Conservation (phyloP, 306 rosid species). For the Cucurbita argyrosperma region DNA sequence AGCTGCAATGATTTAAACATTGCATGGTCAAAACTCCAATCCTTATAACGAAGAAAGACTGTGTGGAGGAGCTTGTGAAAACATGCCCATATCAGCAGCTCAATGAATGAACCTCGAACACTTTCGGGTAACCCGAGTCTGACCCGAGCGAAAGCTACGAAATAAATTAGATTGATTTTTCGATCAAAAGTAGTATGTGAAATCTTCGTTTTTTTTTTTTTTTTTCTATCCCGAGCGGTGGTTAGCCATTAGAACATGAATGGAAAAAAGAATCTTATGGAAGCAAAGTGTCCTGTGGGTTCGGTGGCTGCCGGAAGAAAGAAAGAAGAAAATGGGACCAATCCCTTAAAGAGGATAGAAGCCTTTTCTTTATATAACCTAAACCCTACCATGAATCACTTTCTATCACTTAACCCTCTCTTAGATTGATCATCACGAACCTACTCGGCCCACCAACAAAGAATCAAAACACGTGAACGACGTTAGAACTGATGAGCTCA, state of each 20-base stretch:
- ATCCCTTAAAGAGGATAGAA: background rate
- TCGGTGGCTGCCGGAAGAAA: conserved; percentile 3
- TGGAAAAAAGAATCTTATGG: background rate
- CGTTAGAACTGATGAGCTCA: no score
- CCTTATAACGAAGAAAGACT: background rate
- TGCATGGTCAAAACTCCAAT: conserved; percentile 4
- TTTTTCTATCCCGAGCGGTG: no score
- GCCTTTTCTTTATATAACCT: background rate
- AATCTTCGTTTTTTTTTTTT: no score
- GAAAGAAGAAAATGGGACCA: background rate
- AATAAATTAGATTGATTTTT: no score
- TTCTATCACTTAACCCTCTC: background rate
- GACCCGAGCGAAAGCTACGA: no score
- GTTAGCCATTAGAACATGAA: no score
- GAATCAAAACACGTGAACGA: background rate
- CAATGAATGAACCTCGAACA: no score
- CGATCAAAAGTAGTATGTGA: no score
- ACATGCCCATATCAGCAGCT: background rate
- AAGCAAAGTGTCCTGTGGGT: background rate
- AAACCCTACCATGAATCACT: background rate
- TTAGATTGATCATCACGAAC: background rate
- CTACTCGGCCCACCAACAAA: background rate
- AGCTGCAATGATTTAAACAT: background rate
- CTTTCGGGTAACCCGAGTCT: no score
- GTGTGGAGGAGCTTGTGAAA: background rate